Evolutionary conservation across 345 rosid species (phyloP).

Genomic region (Triadica sebifera): DNA sequence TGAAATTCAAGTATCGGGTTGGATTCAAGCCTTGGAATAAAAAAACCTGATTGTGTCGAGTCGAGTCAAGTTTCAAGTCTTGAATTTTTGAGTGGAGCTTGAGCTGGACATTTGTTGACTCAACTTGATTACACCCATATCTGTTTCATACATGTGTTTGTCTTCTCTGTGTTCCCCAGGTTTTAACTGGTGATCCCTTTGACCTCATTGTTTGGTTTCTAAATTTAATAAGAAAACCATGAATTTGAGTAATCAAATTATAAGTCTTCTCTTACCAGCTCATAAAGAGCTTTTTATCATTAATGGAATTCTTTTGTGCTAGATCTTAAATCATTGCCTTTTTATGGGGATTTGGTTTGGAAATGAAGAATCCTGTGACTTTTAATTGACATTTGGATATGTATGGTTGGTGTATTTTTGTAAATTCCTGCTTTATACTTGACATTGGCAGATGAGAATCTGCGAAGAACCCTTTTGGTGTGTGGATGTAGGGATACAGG

Average conservation of each 20-base stretch:
- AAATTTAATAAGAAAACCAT: background rate
- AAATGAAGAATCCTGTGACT: background rate
- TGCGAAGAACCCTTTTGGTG: background rate
- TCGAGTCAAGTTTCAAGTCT: background rate
- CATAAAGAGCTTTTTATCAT: background rate
- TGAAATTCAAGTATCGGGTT: too few species aligned
- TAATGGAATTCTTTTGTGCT: background rate
- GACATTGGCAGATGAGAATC: background rate
- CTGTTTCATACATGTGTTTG: background rate
- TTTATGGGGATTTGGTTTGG: background rate
- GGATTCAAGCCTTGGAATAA: too few species aligned
- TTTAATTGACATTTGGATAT: background rate
- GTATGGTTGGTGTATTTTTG: background rate
- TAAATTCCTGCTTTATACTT: background rate
- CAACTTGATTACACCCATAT: background rate
- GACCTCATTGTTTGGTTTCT: background rate
- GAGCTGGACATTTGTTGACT: background rate
- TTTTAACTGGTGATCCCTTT: background rate
- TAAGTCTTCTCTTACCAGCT: background rate
- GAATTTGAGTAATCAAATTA: background rate
- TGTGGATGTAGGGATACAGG: background rate
- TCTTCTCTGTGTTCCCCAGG: background rate
- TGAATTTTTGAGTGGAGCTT: background rate
- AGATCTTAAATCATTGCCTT: background rate
- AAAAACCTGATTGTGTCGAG: background rate